Percentiles rank a stretch among this genome's conserved stretches.
Conservation (phyloP, 129 eudicot species). For the Apium graveolens region DNA sequence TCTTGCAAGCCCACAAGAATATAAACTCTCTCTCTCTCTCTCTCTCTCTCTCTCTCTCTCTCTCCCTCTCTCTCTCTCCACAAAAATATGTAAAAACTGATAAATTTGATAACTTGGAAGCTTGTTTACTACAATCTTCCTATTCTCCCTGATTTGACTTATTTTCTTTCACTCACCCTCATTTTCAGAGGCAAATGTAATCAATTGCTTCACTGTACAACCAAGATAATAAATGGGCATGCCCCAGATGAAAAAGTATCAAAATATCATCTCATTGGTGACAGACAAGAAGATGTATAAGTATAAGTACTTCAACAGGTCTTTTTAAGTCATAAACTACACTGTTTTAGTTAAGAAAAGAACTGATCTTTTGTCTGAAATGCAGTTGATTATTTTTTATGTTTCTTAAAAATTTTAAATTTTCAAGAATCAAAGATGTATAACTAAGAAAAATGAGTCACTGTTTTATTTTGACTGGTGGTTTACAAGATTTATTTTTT, state of each 20-base stretch:
- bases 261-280: conserved; percentile 26
- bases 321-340: conserved; percentile 19
- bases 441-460: neutral
- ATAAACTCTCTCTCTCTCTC: no score
- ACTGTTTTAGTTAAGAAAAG: conserved; percentile 17
- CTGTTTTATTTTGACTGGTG: neutral
- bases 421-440: conserved; percentile 4
- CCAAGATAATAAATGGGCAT: conserved; percentile 15
- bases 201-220: conserved; percentile 16
- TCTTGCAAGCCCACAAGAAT: conserved; percentile 15
- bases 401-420: conserved; percentile 21
- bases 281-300: conserved; percentile 22
- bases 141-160: conserved; percentile 10
- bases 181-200: conserved; percentile 31
- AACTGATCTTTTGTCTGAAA: neutral
- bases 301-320: conserved; percentile 27
- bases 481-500: neutral
- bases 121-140: no score
- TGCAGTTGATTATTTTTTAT: conserved; percentile 9
- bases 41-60: no score
- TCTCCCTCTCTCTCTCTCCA: no score
- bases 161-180: conserved; percentile 33
- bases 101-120: conserved; percentile 9
- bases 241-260: conserved; percentile 3
- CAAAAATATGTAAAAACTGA: conserved; percentile 14